Evolutionary conservation across 2,329 filamentous ascomycete genomes (phyloP).

Genomic region (Pyrenophora tritici-repentis): DNA sequence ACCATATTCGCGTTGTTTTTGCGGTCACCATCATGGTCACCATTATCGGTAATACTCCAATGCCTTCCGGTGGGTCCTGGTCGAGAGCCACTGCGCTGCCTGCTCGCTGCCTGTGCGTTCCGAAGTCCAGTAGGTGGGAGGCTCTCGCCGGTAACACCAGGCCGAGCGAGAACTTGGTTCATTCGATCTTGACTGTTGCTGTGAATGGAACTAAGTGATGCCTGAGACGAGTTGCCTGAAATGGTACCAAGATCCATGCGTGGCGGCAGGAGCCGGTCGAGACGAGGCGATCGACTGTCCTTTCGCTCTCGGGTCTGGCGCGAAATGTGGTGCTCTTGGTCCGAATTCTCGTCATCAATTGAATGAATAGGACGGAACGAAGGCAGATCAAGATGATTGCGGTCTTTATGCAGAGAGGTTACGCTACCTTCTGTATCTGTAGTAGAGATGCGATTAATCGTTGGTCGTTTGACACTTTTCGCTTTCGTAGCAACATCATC

Average conservation of each 20-base stretch:
- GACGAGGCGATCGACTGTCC: constrained; percentile 48
- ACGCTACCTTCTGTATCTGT: constrained; percentile 28
- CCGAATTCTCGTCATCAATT: constrained; percentile 25
- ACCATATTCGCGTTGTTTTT: constrained; percentile 28
- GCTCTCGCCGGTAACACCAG: constrained; percentile 35
- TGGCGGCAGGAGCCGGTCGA: constrained; percentile 55
- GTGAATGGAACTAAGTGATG: constrained; percentile 28
- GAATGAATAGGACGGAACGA: constrained; percentile 40
- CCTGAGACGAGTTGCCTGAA: constrained; percentile 28
- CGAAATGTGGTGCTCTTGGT: constrained; percentile 47
- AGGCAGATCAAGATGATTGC: constrained; percentile 43
- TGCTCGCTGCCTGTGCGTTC: constrained; percentile 14
- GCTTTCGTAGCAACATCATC: constrained; percentile 27
- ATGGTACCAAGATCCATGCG: constrained; percentile 53
- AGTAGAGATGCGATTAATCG: constrained; percentile 41
- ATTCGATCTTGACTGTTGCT: constrained; percentile 35
- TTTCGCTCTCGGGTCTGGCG: constrained; percentile 48
- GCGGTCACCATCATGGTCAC: constrained; percentile 40
- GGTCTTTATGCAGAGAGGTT: constrained; percentile 31
- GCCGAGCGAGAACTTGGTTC: constrained; percentile 37
- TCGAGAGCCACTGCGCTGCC: constrained; percentile 38
- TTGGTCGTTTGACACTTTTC: constrained; percentile 22
- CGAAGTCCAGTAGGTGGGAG: constrained; percentile 40
- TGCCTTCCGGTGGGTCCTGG: constrained; percentile 52
- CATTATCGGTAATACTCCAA: constrained; percentile 62